A percentile compares a stretch with the other conserved stretches of the same genome.
These are phyloP conservation scores for Evernia prunastri DNA, from an alignment of 495 filamentous ascomycete species.

Conservation along the genomic window DNA sequence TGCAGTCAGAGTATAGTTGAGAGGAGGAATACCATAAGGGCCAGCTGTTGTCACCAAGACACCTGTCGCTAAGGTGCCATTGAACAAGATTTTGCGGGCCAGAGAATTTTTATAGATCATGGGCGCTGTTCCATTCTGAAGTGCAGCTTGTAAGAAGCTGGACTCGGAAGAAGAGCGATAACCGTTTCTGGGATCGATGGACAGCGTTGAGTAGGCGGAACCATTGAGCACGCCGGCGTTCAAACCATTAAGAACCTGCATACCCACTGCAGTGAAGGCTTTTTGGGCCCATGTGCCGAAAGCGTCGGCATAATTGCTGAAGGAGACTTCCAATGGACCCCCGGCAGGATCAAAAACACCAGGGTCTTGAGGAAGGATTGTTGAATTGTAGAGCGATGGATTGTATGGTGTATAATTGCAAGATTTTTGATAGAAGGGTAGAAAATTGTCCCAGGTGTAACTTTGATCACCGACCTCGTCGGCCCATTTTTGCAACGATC, in stretches of 20 bases:
- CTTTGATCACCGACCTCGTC: constrained; percentile 41
- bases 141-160: constrained; percentile 34
- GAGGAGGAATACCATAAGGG: constrained; percentile 12
- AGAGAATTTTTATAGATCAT: constrained; percentile 38
- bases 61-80: constrained; percentile 40
- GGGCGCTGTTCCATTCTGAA: constrained; percentile 23
- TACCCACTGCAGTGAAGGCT: constrained; percentile 29
- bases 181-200: constrained; percentile 33
- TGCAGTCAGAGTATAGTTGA: constrained; percentile 21
- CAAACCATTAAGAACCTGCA: constrained; percentile 28
- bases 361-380: constrained; percentile 31
- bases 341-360: constrained; percentile 27
- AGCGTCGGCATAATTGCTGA: constrained; percentile 32
- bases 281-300: constrained; percentile 34
- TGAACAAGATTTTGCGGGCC: constrained; percentile 41
- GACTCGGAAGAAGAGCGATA: constrained; percentile 38
- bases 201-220: constrained; percentile 27
- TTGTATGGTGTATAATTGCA: constrained; percentile 32
- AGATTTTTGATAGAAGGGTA: constrained; percentile 39
- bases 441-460: constrained; percentile 39
- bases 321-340: constrained; percentile 36
- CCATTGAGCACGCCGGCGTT: constrained; percentile 32
- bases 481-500: constrained; percentile 41
- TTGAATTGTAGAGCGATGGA: constrained; percentile 17
- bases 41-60: constrained; percentile 34